Evolutionary conservation across 2,329 filamentous ascomycete species (phyloP), one percentile per base, ranked within the genome.

Genomic region (Monosporascus sp.): DNA sequence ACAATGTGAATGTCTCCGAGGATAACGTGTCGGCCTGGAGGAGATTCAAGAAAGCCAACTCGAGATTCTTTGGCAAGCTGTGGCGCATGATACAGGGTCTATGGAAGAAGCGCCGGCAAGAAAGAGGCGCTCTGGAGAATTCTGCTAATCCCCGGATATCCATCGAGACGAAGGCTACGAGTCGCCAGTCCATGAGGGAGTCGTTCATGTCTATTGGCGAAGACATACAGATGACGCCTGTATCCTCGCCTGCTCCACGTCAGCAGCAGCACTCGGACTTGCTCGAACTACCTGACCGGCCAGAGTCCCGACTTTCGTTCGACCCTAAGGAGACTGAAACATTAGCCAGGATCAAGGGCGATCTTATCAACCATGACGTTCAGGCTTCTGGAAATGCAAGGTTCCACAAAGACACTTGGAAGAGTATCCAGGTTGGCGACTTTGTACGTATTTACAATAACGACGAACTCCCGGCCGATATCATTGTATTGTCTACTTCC

Each of bases 381-480:
- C 77, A 83, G 15, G 74, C 80, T 0, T 77, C 82, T 5, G 88
- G 87, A 51, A 87, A 82, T 48, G 90, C 92, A 37, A 82, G 89
- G 24, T 99, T 99, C 73, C 93, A 96, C 70, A 89, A 87, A 62
- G 92, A 97, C 65, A 85, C 84, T 44, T 99, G 94, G 94, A 99
- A 99, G 73, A 96, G 85, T 63, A 80, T 99, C 15, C 86, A 92
- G 63, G 94, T 99, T 8, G 94, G 94, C 47, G 94, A 99, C 70
- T 97, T 96, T 71, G 87, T 99, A 51, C 90, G 95, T 60, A 82
- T 99, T 49, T 97, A 97, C 74, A 97, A 95, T 64, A 89, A 96
- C 60, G 94, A 99, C 65, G 91, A 96, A 62, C 84, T 99, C 24
- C 95, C 94, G 1, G 93, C 94, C 47, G 94, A 99, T 70, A 78